phyloP scores from a whole-genome alignment of 306 rosid species.

The Datisca glomerata region DNA sequence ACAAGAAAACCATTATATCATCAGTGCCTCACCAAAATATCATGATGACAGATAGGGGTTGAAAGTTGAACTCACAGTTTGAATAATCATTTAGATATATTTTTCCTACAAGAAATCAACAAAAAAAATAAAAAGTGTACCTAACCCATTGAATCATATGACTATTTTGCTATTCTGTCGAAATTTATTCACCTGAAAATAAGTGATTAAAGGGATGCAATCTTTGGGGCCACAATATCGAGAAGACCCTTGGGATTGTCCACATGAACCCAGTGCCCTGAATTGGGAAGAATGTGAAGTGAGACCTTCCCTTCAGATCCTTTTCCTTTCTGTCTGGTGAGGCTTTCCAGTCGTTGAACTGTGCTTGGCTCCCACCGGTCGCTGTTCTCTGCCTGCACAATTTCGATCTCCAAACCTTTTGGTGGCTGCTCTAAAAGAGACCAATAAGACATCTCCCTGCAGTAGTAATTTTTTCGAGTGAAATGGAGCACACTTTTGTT shows the following conservation, averaged over 20 bases:
- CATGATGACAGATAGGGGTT: too few relatives aligned
- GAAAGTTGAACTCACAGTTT: too few relatives aligned
- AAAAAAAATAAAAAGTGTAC: too few relatives aligned
- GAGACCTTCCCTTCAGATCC: conserved; percentile 50
- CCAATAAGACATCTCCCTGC: conserved; percentile 69
- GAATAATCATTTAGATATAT: too few relatives aligned
- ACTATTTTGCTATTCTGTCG: too few relatives aligned
- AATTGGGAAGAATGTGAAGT: conserved; percentile 52
- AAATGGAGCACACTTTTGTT: too few relatives aligned
- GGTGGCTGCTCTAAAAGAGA: conserved; percentile 71
- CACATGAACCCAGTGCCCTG: conserved; percentile 97
- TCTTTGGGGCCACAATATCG: conserved; percentile 57
- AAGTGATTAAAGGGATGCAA: conserved; percentile 55
- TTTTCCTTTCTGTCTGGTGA: conserved; percentile 26
- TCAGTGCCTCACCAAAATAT: too few relatives aligned
- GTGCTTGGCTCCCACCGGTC: conserved; percentile 62
- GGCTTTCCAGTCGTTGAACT: conserved; percentile 41
- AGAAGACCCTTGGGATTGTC: conserved; percentile 88
- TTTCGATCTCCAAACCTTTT: conserved; percentile 41
- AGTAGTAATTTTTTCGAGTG: too few relatives aligned
- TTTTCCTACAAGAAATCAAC: too few relatives aligned
- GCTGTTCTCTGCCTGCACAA: conserved; percentile 84
- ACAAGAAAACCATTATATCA: too few relatives aligned
- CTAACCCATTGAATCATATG: too few relatives aligned
- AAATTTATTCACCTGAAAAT: too few relatives aligned